phyloP scores from a whole-genome alignment of 2,329 filamentous ascomycete genomes.

The Rachicladosporium sp. region DNA sequence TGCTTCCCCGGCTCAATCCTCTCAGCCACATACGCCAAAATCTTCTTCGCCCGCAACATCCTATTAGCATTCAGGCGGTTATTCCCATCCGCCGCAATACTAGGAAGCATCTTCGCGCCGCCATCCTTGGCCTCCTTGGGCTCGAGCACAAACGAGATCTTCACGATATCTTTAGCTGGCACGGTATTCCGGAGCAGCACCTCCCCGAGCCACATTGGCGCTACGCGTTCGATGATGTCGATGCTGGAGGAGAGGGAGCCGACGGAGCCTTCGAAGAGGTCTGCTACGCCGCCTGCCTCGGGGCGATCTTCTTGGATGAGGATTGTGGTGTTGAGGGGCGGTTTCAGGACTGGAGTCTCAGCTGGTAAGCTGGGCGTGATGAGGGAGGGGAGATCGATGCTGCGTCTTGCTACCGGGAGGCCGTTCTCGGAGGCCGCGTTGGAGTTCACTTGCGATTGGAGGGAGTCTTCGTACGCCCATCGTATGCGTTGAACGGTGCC shows the following conservation, averaged over 20 bases:
- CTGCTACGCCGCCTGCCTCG: slow-evolving; percentile 55
- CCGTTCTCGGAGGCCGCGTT: slow-evolving; percentile 22
- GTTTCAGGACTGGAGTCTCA: slow-evolving; percentile 65
- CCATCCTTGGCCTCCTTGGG: slow-evolving; percentile 51
- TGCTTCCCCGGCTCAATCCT: slow-evolving; percentile 61
- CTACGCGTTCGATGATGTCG: slow-evolving; percentile 72
- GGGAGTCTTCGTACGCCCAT: slow-evolving; percentile 58
- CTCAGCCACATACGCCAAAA: slow-evolving; percentile 82
- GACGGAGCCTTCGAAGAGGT: slow-evolving; percentile 84
- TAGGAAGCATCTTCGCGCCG: slow-evolving; percentile 41
- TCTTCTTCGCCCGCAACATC: slow-evolving; percentile 93
- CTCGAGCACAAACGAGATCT: slow-evolving; percentile 86
- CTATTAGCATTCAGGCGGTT: slow-evolving; percentile 90
- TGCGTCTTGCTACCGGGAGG: slow-evolving; percentile 23
- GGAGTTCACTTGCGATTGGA: slow-evolving; percentile 35
- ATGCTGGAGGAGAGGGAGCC: slow-evolving; percentile 63
- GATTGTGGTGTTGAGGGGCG: slow-evolving; percentile 51
- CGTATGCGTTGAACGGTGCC: slow-evolving; percentile 62
- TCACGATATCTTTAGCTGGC: slow-evolving; percentile 80
- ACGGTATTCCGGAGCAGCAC: slow-evolving; percentile 70
- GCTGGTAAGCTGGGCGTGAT: slow-evolving; percentile 58
- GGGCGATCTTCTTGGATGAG: slow-evolving; percentile 54
- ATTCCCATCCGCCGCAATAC: slow-evolving; percentile 66
- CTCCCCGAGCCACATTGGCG: slow-evolving; percentile 86
- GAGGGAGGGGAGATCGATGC: slow-evolving; percentile 42